A percentile compares a stretch with the other conserved stretches of the same genome.
Conservation (phyloP, 176 grass and related monocot species). For the Rhynchospora pubera region DNA sequence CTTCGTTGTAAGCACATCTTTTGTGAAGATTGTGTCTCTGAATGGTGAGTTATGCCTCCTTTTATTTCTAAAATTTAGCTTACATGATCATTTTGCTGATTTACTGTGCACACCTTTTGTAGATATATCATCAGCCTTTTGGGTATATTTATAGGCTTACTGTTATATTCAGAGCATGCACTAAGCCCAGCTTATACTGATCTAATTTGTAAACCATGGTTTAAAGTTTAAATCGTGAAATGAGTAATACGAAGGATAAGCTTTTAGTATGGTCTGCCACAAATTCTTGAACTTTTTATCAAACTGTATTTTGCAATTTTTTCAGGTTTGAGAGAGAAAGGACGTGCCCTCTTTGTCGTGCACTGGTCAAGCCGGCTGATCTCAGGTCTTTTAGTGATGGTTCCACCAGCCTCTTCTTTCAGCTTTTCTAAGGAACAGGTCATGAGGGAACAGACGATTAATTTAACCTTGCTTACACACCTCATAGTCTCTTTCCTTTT, state of each 20-base stretch:
- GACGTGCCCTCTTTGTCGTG: slow-evolving; percentile 82
- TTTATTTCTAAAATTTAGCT: neutral
- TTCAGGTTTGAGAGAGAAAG: slow-evolving; percentile 96
- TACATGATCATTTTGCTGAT: neutral
- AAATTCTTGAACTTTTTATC: neutral
- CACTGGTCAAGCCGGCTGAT: slow-evolving; percentile 88
- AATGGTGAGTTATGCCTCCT: slow-evolving; percentile 43
- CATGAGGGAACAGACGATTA: neutral
- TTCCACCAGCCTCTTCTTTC: slow-evolving; percentile 89
- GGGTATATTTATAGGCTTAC: neutral
- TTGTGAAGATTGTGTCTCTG: slow-evolving; percentile 85
- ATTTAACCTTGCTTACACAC: slow-evolving; percentile 19
- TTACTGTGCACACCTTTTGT: neutral
- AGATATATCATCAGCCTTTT: neutral
- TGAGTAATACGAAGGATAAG: neutral
- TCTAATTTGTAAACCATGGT: neutral
- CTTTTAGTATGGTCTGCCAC: neutral
- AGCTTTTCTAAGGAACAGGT: slow-evolving; percentile 55
- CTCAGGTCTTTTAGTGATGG: slow-evolving; percentile 76
- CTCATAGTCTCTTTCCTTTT: slow-evolving; percentile 15
- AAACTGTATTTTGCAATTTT: neutral
- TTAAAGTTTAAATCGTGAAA: neutral
- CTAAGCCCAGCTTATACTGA: neutral
- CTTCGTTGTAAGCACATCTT: slow-evolving; percentile 84
- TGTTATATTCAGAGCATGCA: neutral